Evolutionary conservation across 1,284 basidiomycete species (phyloP).

Genomic region (Erythrobasidium hasegawianum): DNA sequence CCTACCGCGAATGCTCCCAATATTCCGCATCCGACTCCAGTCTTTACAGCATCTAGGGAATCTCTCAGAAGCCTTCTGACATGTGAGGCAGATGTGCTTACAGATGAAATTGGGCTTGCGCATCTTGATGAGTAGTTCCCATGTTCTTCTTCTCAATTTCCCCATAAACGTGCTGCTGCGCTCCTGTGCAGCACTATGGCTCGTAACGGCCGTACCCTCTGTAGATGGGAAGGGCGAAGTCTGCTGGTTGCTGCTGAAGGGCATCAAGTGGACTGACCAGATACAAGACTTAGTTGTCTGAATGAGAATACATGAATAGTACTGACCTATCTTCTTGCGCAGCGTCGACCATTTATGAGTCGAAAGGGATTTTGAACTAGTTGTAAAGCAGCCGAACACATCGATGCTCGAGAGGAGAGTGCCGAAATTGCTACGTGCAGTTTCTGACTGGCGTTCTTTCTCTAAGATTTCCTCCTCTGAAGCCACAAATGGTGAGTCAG

Average conservation of each 20-base stretch:
- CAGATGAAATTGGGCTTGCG: conserved; percentile 72
- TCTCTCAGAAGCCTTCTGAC: too few relatives aligned
- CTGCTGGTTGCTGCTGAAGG: conserved; percentile 4
- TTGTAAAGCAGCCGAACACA: not conserved
- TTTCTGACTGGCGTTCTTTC: not conserved
- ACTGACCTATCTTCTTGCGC: conserved; percentile 17
- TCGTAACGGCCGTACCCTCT: conserved; percentile 20
- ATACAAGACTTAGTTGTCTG: too few relatives aligned
- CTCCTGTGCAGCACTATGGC: conserved; percentile 9
- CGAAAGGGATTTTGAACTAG: not conserved
- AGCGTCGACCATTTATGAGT: conserved; percentile 22
- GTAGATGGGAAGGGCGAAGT: conserved; percentile 16
- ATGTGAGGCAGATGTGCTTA: too few relatives aligned
- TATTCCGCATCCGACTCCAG: conserved; percentile 55
- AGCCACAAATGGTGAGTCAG: too few relatives aligned
- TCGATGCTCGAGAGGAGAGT: conserved; percentile 8
- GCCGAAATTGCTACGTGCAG: not conserved
- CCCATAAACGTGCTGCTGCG: conserved; percentile 52
- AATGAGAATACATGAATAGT: too few relatives aligned
- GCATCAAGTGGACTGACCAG: conserved; percentile 33
- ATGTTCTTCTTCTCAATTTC: conserved; percentile 64
- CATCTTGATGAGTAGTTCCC: conserved; percentile 68
- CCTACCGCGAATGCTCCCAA: conserved; percentile 28
- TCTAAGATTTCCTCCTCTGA: conserved; percentile 10
- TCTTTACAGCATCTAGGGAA: conserved; percentile 72